These are phyloP conservation scores for Xylaria sp. DNA, from an alignment of 2,329 filamentous ascomycete species.

Conservation along the genomic window DNA sequence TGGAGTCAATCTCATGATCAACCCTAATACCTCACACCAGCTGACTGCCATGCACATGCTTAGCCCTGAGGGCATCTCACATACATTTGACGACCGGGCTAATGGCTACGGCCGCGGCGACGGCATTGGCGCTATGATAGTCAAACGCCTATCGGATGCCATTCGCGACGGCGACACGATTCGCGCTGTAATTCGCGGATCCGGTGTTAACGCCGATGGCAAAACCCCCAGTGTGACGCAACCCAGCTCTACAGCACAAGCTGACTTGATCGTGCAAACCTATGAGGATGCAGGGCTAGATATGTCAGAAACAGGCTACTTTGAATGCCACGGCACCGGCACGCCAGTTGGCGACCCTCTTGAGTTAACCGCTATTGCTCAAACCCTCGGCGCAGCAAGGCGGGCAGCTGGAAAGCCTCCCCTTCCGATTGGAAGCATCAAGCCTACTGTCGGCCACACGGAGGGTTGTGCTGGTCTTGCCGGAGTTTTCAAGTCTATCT, in stretches of 20 bases:
- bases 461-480: conserved; percentile 5
- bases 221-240: conserved; percentile 36
- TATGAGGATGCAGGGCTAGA: conserved; percentile 38
- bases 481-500: neutral
- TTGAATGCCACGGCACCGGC: neutral
- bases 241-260: conserved; percentile 42
- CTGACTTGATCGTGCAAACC: conserved; percentile 41
- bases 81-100: conserved; percentile 30
- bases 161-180: conserved; percentile 52
- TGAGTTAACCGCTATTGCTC: neutral
- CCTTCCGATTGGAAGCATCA: conserved; percentile 12
- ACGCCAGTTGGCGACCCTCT: conserved; percentile 1
- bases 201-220: conserved; percentile 40
- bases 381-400: neutral
- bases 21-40: neutral
- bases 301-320: neutral
- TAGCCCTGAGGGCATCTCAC: conserved; percentile 46
- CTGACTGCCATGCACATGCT: conserved; percentile 41
- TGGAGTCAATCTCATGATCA: neutral
- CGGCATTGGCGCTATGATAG: conserved; percentile 58
- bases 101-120: conserved; percentile 56
- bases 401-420: neutral
- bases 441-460: neutral
- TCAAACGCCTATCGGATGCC: conserved; percentile 60
- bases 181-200: conserved; percentile 47